These are phyloP conservation scores for Nasturtium officinale DNA, from an alignment of 345 rosid species.

Conservation along the genomic window DNA sequence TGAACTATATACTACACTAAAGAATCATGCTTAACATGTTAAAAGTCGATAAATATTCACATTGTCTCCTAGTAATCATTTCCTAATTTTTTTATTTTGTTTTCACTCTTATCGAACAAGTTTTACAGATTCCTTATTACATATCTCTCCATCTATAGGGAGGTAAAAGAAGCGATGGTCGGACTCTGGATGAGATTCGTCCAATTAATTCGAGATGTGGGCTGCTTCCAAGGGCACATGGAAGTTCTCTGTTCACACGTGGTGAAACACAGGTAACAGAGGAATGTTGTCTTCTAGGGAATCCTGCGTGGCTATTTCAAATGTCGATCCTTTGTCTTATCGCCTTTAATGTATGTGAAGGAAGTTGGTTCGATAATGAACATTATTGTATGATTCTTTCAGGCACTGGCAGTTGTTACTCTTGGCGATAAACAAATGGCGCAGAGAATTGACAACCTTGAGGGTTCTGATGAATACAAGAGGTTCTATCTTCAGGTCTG, in stretches of 20 bases:
- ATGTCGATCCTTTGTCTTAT: not conserved
- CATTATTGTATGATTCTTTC: conserved; percentile 38
- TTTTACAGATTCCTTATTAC: not conserved
- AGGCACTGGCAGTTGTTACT: conserved; percentile 95
- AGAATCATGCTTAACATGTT: conserved; percentile 15
- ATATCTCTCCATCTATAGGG: conserved; percentile 55
- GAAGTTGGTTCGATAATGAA: not conserved
- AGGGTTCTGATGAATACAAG: conserved; percentile 79
- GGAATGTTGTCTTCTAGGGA: conserved; percentile 1
- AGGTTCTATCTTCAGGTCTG: conserved; percentile 97
- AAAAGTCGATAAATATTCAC: not conserved
- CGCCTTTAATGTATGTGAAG: conserved; percentile 4
- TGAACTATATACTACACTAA: conserved; percentile 24
- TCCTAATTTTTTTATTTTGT: not conserved
- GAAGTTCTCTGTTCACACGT: conserved; percentile 99
- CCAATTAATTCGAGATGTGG: conserved; percentile 90
- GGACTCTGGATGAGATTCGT: conserved; percentile 74
- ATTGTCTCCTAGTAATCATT: not conserved
- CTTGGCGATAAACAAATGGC: conserved; percentile 99
- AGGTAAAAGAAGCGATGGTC: conserved; percentile 97
- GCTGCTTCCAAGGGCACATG: conserved; percentile 94
- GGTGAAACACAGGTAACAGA: conserved; percentile 93
- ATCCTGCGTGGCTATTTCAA: conserved; percentile 24
- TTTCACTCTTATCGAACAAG: not conserved
- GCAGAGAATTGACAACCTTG: conserved; percentile 89